Conservation (phyloP, 148 eudicot genomes). For the Gaultheria prostrata region DNA sequence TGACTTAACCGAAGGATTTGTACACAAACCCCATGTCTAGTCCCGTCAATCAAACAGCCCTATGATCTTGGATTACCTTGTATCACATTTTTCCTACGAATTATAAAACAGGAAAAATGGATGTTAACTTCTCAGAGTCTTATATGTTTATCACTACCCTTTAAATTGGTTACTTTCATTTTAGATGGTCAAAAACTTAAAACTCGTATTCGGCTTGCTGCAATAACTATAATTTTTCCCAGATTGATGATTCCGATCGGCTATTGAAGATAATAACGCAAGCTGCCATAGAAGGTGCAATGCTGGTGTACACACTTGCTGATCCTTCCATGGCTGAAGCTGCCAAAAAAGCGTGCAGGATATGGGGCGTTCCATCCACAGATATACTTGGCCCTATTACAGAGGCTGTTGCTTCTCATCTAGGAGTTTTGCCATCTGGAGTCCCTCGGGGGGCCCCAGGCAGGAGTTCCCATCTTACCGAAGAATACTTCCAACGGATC, state of each 20-base stretch:
- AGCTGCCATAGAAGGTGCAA: slow-evolving; percentile 83
- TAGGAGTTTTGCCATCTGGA: slow-evolving; percentile 81
- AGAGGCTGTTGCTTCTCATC: slow-evolving; percentile 75
- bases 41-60: neutral
- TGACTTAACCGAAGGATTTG: neutral
- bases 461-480: slow-evolving; percentile 41
- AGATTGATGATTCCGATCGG: slow-evolving; percentile 73
- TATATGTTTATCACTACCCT: neutral
- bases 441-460: slow-evolving; percentile 95
- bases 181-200: neutral
- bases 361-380: slow-evolving; percentile 67
- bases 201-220: neutral
- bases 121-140: neutral
- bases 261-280: slow-evolving; percentile 74
- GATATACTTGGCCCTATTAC: slow-evolving; percentile 83
- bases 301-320: slow-evolving; percentile 84
- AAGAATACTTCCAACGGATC: slow-evolving; percentile 82
- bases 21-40: no score
- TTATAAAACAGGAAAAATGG: neutral
- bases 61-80: neutral
- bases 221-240: neutral
- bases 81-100: neutral
- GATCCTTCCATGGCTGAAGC: slow-evolving; percentile 81
- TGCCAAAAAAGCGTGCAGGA: slow-evolving; percentile 68
- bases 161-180: neutral